Evolutionary conservation across 2,329 filamentous ascomycete species (phyloP).

Genomic region (Blumeriella jaapii): DNA sequence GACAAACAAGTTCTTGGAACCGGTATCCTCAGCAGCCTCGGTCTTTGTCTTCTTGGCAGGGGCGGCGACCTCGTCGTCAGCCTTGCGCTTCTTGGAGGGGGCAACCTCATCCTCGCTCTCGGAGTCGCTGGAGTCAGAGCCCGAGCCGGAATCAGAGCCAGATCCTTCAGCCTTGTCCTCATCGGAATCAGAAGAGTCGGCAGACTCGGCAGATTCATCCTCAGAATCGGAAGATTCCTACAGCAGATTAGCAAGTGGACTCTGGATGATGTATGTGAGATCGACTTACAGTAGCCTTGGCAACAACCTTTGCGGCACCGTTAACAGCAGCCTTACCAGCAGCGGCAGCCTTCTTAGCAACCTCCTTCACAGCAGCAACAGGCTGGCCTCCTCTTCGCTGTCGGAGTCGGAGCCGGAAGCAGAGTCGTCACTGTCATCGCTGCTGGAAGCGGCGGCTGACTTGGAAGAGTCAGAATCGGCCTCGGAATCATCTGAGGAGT

Average conservation of each 20-base stretch:
- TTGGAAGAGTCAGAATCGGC: slow-evolving; percentile 20
- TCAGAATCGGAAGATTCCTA: slow-evolving; percentile 16
- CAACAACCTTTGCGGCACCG: slow-evolving; percentile 18
- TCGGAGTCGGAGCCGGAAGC: slow-evolving; percentile 18
- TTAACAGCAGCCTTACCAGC: slow-evolving; percentile 21
- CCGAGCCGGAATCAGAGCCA: slow-evolving; percentile 18
- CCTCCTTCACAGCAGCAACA: slow-evolving; percentile 15
- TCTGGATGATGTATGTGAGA: background rate
- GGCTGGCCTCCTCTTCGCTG: slow-evolving; percentile 20
- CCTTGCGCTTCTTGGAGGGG: slow-evolving; percentile 49
- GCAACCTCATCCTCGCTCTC: slow-evolving; percentile 23
- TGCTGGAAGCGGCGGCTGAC: slow-evolving; percentile 22
- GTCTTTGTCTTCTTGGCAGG: slow-evolving; percentile 43
- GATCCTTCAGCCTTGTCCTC: slow-evolving; percentile 9
- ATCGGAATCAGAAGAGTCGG: slow-evolving; percentile 15
- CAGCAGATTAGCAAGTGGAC: slow-evolving; percentile 8
- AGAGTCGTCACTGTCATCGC: slow-evolving; percentile 23
- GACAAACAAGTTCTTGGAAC: slow-evolving; percentile 54
- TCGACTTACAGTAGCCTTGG: slow-evolving; percentile 25
- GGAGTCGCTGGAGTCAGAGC: slow-evolving; percentile 14
- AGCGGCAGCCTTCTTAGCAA: slow-evolving; percentile 20
- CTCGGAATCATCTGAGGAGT: slow-evolving; percentile 23
- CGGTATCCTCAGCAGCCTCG: slow-evolving; percentile 30
- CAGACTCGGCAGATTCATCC: slow-evolving; percentile 17
- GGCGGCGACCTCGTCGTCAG: slow-evolving; percentile 33